Base-by-base conservation (phyloP, 139 green algal species). In the Desmodesmus armatus region DNA sequence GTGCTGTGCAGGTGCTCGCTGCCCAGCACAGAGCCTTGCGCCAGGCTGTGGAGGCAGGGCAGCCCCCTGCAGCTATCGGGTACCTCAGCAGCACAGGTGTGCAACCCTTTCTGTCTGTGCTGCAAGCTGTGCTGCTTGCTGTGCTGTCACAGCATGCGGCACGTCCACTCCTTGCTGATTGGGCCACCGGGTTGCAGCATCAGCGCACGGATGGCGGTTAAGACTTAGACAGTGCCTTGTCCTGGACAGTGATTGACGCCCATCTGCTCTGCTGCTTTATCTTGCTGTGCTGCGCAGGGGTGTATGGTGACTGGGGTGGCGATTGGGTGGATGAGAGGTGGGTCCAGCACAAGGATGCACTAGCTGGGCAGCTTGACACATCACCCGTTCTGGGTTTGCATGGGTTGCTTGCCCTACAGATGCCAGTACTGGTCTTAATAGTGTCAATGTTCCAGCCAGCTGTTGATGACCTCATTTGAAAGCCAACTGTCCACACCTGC, bases 291-390 rank as follows among this genome's bases (percentile, higher is more conserved):
- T 66, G 23, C 73, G 35, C 77, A 83, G 78, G 78, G 21, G 63
- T 84, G n/a, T 84, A 84, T 53, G 78, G 78, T 2, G 78, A 84
- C 78, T 84, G 78, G 78, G 40, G 77, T 19, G 78, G 78, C 17
- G 62, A 4, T n/a, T 84, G 78, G 78, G 78, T 84, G 13, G 78
- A 84, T 84, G 78, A 84, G 47, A 84, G 76, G 76, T 82, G 3
- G 1, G 35, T 11, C 9, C 9, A n/a, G n/a, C n/a, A n/a, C n/a
- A n/a, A n/a, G n/a, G n/a, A n/a, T n/a, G 35, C 66, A 35, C 9
- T 23, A 49, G 60, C 66, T 2, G 35, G 7, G 33, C 1, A 43
- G 60, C n/a, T 23, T 15, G 47, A 13, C 13, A 58, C 47, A 58
- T 58, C 47, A 58, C 47, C 47, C 47, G 13, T 58, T 58, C 17